phyloP scores from a whole-genome alignment of 306 rosid species.

The Ammopiptanthus mongolicus region DNA sequence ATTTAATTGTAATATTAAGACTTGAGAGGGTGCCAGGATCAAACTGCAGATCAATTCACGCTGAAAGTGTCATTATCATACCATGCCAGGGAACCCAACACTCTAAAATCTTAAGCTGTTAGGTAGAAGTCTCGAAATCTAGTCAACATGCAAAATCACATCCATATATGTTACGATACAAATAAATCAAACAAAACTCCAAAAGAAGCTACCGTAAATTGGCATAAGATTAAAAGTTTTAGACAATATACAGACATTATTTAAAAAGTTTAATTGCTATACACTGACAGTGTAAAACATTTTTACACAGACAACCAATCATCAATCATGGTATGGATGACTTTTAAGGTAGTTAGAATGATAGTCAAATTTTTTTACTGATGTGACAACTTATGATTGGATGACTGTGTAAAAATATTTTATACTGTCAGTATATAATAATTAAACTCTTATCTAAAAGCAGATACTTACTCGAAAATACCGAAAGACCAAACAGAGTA shows the following conservation, averaged over 20 bases:
- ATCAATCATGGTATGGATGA: too few relatives aligned
- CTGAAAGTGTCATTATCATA: neutral
- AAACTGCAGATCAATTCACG: neutral
- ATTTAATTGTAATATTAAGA: neutral
- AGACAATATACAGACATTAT: neutral
- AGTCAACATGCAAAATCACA: neutral
- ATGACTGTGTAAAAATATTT: too few relatives aligned
- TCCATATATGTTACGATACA: neutral
- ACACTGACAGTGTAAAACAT: too few relatives aligned
- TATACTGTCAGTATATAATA: too few relatives aligned
- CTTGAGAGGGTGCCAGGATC: neutral
- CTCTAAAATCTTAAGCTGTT: neutral
- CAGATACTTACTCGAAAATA: neutral
- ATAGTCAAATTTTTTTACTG: too few relatives aligned
- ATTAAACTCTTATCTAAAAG: too few relatives aligned
- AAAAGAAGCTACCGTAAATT: neutral
- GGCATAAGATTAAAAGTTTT: neutral
- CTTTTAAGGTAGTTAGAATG: too few relatives aligned
- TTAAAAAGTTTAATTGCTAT: too few relatives aligned
- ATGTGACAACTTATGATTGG: too few relatives aligned
- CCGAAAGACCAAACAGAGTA: slow-evolving; percentile 20
- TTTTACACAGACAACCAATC: too few relatives aligned
- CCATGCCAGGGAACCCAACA: neutral
- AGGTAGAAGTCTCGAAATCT: neutral
- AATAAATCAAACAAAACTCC: neutral